Base-by-base conservation (phyloP, 345 rosid genomes). In the Melaleuca alternifolia region DNA sequence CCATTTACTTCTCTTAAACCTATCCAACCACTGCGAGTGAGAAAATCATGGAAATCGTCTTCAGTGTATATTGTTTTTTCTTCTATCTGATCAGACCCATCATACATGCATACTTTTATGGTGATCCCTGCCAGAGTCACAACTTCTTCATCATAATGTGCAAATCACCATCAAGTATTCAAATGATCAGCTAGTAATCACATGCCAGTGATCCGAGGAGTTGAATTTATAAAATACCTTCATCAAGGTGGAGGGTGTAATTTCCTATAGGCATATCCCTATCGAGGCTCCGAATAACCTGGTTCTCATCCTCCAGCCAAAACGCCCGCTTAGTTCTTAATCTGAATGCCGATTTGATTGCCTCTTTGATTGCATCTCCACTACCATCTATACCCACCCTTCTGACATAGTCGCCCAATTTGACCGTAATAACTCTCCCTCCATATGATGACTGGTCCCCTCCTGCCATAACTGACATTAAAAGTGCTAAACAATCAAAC, bases 231-330 rank as follows among this genome's bases (percentile, higher is more conserved):
- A 37, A 37, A 71, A 37, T 92, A 96, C 99, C 99, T 92, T 95
- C 95, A 90, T 97, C 99, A 6, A 97, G 94, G 90, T 92, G 95
- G 84, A 97, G 98, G 51, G 88, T 91, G 89, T 97, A 96, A 91
- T 89, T 96, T 83, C 99, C 99, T 86, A 95, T 54, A 84, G 99
- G 99, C 99, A 97, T 96, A 88, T 96, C 98, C 88, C 96, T 89
- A 89, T 95, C 99, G 15, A 97, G 95, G 89, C 96, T 88, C 14
- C 99, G 94, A 83, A 95, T 90, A 85, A 96, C 88, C 89, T 94
- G 98, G 85, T 95, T 96, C 91, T 98, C 99, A 91, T 96, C 99
- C 92, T 98, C 99, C 91, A 98, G 88, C 98, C 98, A 98, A 91
- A 98, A 98, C 13, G 98, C 99, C 30, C 99, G 94, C 86, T 92